Evolutionary conservation across 352 stramenopile genomes (phyloP).

Genomic region (Phytopythium litorale): DNA sequence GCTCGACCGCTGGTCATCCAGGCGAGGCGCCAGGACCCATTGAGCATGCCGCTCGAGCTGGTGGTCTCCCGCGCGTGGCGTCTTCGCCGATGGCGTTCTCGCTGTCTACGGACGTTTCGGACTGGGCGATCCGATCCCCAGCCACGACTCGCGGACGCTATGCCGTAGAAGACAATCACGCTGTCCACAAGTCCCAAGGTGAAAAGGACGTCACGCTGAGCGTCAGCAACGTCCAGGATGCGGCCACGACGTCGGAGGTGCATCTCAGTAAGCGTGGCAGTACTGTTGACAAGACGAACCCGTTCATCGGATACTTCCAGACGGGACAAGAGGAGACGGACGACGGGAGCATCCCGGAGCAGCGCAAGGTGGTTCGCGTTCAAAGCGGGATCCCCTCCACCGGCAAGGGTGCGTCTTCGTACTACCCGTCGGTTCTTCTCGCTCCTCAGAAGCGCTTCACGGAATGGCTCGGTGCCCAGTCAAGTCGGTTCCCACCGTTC

Average conservation of each 20-base stretch:
- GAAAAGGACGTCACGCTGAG: neutral
- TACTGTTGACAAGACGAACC: slow-evolving; percentile 82
- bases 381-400: slow-evolving; percentile 16
- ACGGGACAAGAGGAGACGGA: slow-evolving; percentile 29
- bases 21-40: neutral
- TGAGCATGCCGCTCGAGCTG: slow-evolving; percentile 15
- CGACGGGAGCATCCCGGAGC: slow-evolving; percentile 8
- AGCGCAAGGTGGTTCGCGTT: slow-evolving; percentile 8
- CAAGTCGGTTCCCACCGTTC: slow-evolving; percentile 27
- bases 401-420: slow-evolving; percentile 10
- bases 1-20: neutral
- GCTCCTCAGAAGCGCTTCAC: slow-evolving; percentile 41
- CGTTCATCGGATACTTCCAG: slow-evolving; percentile 87
- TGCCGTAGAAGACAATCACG: neutral
- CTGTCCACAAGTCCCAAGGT: neutral
- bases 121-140: neutral
- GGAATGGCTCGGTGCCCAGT: slow-evolving; percentile 44
- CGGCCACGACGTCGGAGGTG: slow-evolving; percentile 14
- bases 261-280: slow-evolving; percentile 38
- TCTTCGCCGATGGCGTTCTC: slow-evolving; percentile 26
- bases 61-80: slow-evolving; percentile 17
- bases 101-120: neutral
- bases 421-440: slow-evolving; percentile 30
- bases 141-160: neutral
- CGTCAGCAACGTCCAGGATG: slow-evolving; percentile 6